These are phyloP conservation scores for Lepiota venenata DNA, from an alignment of 768 basidiomycete species.

Conservation along the genomic window DNA sequence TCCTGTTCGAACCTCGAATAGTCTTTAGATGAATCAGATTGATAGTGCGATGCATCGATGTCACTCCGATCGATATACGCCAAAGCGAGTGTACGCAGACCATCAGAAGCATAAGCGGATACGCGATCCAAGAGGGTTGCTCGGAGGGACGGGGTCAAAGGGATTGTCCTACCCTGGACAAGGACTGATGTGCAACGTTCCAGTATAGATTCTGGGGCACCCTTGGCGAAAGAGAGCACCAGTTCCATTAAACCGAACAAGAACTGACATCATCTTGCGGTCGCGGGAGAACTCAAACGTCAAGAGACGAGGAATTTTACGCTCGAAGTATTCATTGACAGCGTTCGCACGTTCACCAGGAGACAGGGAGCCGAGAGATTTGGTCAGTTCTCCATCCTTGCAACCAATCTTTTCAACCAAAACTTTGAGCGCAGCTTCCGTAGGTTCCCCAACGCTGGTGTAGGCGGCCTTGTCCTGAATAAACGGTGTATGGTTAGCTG, in stretches of 20 bases:
- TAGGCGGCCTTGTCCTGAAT: conserved; percentile 76
- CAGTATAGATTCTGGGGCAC: conserved; percentile 93
- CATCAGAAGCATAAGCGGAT: conserved; percentile 69
- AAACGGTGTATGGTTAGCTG: conserved; percentile 3
- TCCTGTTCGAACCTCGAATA: conserved; percentile 90
- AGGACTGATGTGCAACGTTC: conserved; percentile 81
- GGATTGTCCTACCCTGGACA: conserved; percentile 58
- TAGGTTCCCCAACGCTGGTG: conserved; percentile 90
- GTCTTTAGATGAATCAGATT: conserved; percentile 71
- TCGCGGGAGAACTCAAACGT: conserved; percentile 99
- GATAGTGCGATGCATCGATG: conserved; percentile 77
- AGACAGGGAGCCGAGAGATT: conserved; percentile 54
- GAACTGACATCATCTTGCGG: conserved; percentile 99
- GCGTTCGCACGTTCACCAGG: conserved; percentile 70
- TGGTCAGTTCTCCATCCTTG: conserved; percentile 51
- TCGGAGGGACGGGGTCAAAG: conserved; percentile 63
- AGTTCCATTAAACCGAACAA: conserved; percentile 63
- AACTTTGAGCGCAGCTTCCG: conserved; percentile 94
- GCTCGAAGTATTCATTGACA: conserved; percentile 82
- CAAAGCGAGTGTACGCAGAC: conserved; percentile 88
- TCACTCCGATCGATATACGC: conserved; percentile 82
- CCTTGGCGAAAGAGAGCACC: conserved; percentile 93
- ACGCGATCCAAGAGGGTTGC: conserved; percentile 60
- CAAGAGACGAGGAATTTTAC: conserved; percentile 70
- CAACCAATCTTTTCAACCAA: conserved; percentile 93